phyloP scores from a whole-genome alignment of 2,329 filamentous ascomycete genomes.

The Colletotrichum sp. region DNA sequence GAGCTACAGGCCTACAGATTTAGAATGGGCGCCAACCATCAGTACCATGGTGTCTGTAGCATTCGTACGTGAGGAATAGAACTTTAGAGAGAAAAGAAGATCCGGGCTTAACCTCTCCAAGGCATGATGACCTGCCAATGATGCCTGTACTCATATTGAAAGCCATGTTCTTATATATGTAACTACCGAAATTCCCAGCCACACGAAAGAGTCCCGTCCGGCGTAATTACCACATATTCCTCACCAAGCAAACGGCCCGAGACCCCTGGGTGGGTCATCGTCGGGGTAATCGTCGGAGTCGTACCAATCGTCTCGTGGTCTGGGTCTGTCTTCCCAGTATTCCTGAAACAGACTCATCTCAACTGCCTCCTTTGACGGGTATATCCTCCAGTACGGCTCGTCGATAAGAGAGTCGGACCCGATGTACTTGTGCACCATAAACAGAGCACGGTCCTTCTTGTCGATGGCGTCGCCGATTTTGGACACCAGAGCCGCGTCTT shows the following conservation, averaged over 20 bases:
- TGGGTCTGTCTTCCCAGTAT: too few species aligned
- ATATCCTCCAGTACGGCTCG: too few species aligned
- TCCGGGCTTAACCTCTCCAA: not conserved
- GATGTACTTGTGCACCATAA: too few species aligned
- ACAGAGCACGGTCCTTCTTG: too few species aligned
- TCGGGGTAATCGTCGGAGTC: too few species aligned
- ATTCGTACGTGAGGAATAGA: not conserved
- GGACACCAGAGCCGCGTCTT: too few species aligned
- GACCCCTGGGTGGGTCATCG: too few species aligned
- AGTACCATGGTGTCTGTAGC: not conserved
- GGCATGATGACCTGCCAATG: not conserved
- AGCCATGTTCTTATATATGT: not conserved
- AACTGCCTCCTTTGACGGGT: too few species aligned
- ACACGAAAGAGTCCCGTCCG: not conserved
- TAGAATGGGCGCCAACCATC: not conserved
- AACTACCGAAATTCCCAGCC: not conserved
- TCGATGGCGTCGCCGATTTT: too few species aligned
- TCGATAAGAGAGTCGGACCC: too few species aligned
- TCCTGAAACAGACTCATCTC: too few species aligned
- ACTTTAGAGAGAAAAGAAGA: not conserved
- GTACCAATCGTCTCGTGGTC: too few species aligned
- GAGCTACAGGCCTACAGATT: not conserved
- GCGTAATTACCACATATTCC: not conserved
- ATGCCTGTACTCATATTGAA: not conserved
- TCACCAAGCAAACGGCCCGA: not conserved